phyloP scores from a whole-genome alignment of 2,329 filamentous ascomycete genomes.

The Tolypocladium cylindrosporum region DNA sequence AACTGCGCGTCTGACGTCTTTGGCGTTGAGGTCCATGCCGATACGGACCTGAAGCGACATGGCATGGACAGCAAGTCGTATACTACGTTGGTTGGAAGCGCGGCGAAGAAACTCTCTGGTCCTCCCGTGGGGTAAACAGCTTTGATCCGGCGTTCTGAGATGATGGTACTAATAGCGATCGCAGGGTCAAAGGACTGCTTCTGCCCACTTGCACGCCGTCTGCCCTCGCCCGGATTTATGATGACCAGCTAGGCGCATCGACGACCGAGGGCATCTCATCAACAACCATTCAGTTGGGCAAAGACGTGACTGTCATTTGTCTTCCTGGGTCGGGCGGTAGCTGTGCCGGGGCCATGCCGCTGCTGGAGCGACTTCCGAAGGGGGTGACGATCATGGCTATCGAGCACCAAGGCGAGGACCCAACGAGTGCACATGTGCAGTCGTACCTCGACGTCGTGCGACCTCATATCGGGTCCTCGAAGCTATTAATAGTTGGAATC shows the following conservation, averaged over 20 bases:
- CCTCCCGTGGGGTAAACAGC: not conserved
- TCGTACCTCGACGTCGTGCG: not conserved
- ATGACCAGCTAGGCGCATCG: not conserved
- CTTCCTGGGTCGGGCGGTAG: slow-evolving; percentile 1
- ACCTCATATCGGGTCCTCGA: not conserved
- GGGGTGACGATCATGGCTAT: not conserved
- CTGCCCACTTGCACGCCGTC: not conserved
- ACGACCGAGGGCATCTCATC: not conserved
- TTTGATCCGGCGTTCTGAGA: not conserved
- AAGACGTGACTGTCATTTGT: not conserved
- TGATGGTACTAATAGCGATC: not conserved
- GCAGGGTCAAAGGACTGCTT: not conserved
- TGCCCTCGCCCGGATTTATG: not conserved
- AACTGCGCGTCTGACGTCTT: not conserved
- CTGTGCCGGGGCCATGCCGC: not conserved
- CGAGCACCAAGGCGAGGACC: not conserved
- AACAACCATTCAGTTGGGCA: not conserved
- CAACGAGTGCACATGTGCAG: not conserved
- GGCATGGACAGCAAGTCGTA: slow-evolving; percentile 3
- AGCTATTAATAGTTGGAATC: not conserved
- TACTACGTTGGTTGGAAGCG: not conserved
- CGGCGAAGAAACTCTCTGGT: not conserved
- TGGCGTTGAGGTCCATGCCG: not conserved
- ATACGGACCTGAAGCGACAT: not conserved
- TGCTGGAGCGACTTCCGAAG: not conserved